Base-by-base conservation (phyloP, 2,329 filamentous ascomycete genomes). In the Exutisphaerella laricina region DNA sequence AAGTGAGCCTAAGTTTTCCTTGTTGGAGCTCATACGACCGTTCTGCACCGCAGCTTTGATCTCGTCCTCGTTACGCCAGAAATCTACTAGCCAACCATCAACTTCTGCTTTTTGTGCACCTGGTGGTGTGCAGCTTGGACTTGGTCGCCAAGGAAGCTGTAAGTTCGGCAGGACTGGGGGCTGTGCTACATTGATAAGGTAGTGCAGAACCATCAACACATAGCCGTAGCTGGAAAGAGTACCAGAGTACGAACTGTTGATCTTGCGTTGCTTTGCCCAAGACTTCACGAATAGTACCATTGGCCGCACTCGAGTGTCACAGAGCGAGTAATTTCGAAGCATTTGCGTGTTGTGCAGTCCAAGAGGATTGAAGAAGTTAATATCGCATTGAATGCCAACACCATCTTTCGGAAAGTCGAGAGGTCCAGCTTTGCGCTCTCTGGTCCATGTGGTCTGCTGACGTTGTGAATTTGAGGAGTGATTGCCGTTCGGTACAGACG, bases 221-320 rank as follows among this genome's bases (percentile, higher is more conserved):
- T 90, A 96, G 37, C 89, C 88, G 58, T 95, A 95, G 53, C 85
- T 90, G 39, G 85, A 89, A 13, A 96, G 70, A 0, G 88, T 94
- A 30, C 89, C 88, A 26, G 82, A 82, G 60, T 94, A 94, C 2
- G 86, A 81, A 30, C 82, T 86, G 65, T 95, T 95, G 67, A 95
- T 89, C 50, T 81, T 84, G 34, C 89, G 80, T 20, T 75, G 73
- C 63, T 92, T 94, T 18, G 88, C 87, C 88, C 89, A 96, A 50
- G 87, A 78, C 65, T 96, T 96, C 60, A 96, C 72, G 60, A 95
- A 94, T 6, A 94, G 68, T 1, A 94, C 80, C 68, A 95, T 78
- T 1, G 81, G 79, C 16, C 79, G 77, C 4, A 95, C 86, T 8
- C 89, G 81, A 4, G 77, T 68, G 59, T 96, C 89, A 14, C 84